Base-by-base conservation (phyloP, 169 alveolate species). In the Cryptosporidium muris region DNA sequence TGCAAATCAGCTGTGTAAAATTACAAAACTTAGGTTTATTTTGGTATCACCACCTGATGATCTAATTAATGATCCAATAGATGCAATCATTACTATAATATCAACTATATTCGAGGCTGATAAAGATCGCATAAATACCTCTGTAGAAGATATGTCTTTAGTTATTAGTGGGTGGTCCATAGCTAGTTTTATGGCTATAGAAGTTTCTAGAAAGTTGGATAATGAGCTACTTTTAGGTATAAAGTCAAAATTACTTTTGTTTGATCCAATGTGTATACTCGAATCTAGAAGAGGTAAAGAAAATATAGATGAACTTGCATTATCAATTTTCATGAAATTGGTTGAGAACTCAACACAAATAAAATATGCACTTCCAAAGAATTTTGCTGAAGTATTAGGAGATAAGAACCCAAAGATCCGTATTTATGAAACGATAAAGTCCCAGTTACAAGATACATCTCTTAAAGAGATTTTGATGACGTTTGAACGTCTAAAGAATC, bases 91-190 rank as follows among this genome's bases (percentile, higher is more conserved):
- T 8, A 52, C 54, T 4, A 43, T 74, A 6, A 74, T 43, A 16
- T 45, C 36, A 9, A n/a, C 34, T 2, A 49, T 45, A 3, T 47
- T 74, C 2, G 48, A 74, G 43, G 63, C 54, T 5, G n/a, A 74
- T 56, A 45, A 12, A 12, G 9, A 16, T 37, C 9, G 12, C 2
- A 12, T 58, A 42, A 25, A 54, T 25, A 49, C 54, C 34, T 36
- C 60, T 2, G 43, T 1, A 42, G 8, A 16, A 16, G 2, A 25
- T 25, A 64, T 8, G 2, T 48, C 66, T 34, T 4, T 74, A 43
- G 48, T 58, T 25, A 6, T 74, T 4, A 68, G 74, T 43, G 49
- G 85, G 16, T 74, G 85, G 85, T 74, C 85, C 36, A 56, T 74
- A 43, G 54, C 40, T n/a, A 58, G 85, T 14, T 58, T 49, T 43